Evolutionary conservation across 352 stramenopile genomes (phyloP), one percentile per base, ranked within the genome.

Genomic region (Phytophthora pluvialis): DNA sequence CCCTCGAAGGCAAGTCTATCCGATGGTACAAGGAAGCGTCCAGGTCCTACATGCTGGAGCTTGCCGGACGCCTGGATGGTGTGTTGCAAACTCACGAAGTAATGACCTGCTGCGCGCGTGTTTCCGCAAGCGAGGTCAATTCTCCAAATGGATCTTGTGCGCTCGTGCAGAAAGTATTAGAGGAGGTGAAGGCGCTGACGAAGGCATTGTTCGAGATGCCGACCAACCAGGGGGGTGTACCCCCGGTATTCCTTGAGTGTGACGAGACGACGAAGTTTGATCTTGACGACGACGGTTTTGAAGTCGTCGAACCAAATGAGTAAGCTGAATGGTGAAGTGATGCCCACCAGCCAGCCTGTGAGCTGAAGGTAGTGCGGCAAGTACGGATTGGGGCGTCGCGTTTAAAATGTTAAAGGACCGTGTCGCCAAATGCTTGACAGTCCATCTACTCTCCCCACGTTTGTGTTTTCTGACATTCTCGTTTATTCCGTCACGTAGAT

Each of bases 231-330:
- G 87, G 87, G 15, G 87, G 87, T 36, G 81, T 93, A 36, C 85
- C 87, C 13, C 44, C 80, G 5, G 78, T 56, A 55, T 94, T 95
- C 53, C 70, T 93, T 13, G 66, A 88, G 42, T 86, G 81, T 38
- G 81, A 93, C 55, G 80, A 91, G 42, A 74, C 78, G 39, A 88
- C 81, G 49, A 76, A 91, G 36, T 94, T 93, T 64, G 81, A 75
- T 75, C 70, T 95, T 16, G 87, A 93, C 35, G 80, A 93, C 42
- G 85, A 94, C 50, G 85, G 85, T 29, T 95, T 95, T 56, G 86
- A 95, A 73, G 83, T 93, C 8, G 28, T 91, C 10, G 80, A 90
- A 18, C 39, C 11, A 49, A 48, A 43, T 50, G 31, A 55, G 26
- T 44, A 38, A 52, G 9, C 28, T 33, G 25, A 12, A 44, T 55